Conservation (phyloP, 192 early-diverging fungal species). For the Coemansia nantahalensis region DNA sequence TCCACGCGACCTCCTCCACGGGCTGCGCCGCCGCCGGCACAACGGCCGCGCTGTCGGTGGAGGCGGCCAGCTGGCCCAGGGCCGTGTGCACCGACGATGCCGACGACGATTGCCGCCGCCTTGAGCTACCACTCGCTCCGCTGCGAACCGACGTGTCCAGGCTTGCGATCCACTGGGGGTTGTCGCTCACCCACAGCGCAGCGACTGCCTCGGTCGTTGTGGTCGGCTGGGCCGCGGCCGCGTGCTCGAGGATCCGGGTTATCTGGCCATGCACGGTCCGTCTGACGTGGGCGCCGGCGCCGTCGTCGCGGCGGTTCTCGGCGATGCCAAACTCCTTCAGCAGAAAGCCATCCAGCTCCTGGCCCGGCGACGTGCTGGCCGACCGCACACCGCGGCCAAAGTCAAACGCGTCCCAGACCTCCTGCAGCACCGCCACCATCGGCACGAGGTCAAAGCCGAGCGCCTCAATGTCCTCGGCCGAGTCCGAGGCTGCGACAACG, state of each 20-base stretch:
- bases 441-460: slow-evolving; percentile 21
- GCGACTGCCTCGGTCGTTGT: slow-evolving; percentile 36
- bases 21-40: background rate
- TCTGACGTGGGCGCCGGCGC: slow-evolving; percentile 8
- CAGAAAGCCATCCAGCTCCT: background rate
- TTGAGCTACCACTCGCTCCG: background rate
- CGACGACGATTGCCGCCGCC: slow-evolving; percentile 18
- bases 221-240: slow-evolving; percentile 14
- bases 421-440: slow-evolving; percentile 27
- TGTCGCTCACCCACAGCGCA: slow-evolving; percentile 38
- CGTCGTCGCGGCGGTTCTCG: background rate
- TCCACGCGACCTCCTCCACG: slow-evolving; percentile 37
- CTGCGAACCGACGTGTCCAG: slow-evolving; percentile 11
- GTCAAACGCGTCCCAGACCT: slow-evolving; percentile 43
- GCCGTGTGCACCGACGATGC: slow-evolving; percentile 27
- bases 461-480: background rate
- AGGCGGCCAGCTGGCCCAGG: background rate
- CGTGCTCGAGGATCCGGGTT: slow-evolving; percentile 26
- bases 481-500: background rate
- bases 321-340: slow-evolving; percentile 29
- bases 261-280: slow-evolving; percentile 22
- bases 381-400: background rate
- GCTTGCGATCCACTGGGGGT: slow-evolving; percentile 37
- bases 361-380: no score
- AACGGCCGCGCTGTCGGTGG: slow-evolving; percentile 3